Evolutionary conservation across 1,284 basidiomycete genomes (phyloP), one percentile per base, ranked within the genome.

Genomic region (Gastroboletus turbinatus): DNA sequence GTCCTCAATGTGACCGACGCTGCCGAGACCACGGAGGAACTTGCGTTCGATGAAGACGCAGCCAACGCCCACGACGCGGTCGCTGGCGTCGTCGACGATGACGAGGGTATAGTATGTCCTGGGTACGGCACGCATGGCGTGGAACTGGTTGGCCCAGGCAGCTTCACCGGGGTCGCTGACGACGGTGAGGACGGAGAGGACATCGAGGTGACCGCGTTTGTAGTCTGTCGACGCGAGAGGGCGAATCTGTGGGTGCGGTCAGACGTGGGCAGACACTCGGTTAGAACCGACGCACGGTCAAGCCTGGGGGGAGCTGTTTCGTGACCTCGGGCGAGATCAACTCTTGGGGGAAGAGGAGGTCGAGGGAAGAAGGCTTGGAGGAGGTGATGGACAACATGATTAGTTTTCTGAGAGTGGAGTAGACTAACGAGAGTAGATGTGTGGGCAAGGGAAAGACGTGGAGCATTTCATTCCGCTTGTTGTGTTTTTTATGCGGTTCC

Each of bases 1-100:
- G 70, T 99, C 96, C 75, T 99, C 96, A 60, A 99, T 96, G 70
- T 99, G 96, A 0, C 94, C 96, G 10, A 94, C 92, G 55, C 81
- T 78, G 21, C 92, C 92, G 17, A 90, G 78, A 9, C 82, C 84
- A 25, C 94, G 82, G 23, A 95, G 76, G 79, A 98, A 98, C 78
- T 99, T 98, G 78, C 87, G 88, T 73, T 98, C 95, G 59, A 96
- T 73, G 68, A 98, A 86, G 48, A 97, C 78, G 8, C 87, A 86
- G 16, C 95, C 96, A 23, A 90, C 85, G 27, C 83, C 95, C 40
- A 96, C 90, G 67, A 99, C 86, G 61, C 79, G 76, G 76, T 97
- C 94, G 0, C 84, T 82, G 13, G 76, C 68, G 52, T 83, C 83
- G 72, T 91, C 83, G 58, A 97, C 76, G 66, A 98, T 85, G 65